Conservation (phyloP, 169 alveolate species). For the Cyclospora cayetanensis region DNA sequence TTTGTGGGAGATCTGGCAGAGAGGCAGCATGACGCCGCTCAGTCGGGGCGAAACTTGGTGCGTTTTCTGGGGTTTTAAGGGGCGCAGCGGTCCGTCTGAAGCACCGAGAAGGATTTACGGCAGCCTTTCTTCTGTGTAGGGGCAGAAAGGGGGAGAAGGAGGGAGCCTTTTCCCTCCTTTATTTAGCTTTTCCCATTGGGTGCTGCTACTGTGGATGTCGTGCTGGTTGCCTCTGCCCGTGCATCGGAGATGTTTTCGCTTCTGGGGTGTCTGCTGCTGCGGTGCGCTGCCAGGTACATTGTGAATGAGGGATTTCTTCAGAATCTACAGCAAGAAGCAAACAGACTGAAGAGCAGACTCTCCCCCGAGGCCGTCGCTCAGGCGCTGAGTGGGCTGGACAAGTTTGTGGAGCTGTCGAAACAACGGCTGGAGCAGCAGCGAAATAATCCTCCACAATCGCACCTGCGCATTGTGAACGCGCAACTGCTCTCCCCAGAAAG, state of each 20-base stretch:
- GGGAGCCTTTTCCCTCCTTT: too few species aligned
- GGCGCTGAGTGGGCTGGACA: neutral
- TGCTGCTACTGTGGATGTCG: too few species aligned
- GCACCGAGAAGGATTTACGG: too few species aligned
- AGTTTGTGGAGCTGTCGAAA: neutral
- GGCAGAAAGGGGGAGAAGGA: too few species aligned
- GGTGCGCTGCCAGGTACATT: constrained; percentile 14
- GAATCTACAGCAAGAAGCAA: constrained; percentile 27
- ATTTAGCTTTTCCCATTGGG: too few species aligned
- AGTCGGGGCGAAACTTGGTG: constrained; percentile 29
- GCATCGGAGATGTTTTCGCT: neutral
- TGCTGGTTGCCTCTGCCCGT: too few species aligned
- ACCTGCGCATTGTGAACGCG: constrained; percentile 15
- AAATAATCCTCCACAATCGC: neutral
- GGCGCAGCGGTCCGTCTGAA: too few species aligned
- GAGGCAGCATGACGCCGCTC: constrained; percentile 44
- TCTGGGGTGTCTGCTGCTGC: neutral
- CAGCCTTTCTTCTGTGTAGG: too few species aligned
- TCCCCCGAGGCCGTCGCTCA: neutral
- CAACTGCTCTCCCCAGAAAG: constrained; percentile 15
- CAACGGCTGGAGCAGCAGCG: neutral
- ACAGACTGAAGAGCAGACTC: neutral
- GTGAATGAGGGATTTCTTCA: constrained; percentile 15
- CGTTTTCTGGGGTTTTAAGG: too few species aligned
- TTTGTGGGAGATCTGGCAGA: constrained; percentile 43